Evolutionary conservation across 805 yeast genomes (phyloP).

Genomic region (Starmerella lactis-condensi): DNA sequence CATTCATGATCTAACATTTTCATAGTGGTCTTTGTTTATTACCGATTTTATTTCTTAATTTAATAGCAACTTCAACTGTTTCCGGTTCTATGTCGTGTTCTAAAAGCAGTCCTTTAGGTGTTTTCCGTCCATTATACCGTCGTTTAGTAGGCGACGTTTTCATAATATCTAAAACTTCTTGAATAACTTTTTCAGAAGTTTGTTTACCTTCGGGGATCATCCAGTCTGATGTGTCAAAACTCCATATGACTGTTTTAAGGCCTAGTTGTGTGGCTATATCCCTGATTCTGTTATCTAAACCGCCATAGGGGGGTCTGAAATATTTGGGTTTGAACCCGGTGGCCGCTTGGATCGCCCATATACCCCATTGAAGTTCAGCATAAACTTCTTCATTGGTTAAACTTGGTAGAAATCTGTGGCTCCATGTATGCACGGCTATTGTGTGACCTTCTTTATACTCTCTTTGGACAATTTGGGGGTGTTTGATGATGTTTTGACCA

Average conservation of each 20-base stretch:
- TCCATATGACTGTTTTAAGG: conserved; percentile 78
- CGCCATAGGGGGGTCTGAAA: conserved; percentile 96
- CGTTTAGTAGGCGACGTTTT: not conserved
- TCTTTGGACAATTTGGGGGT: conserved; percentile 51
- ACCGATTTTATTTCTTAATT: conserved; percentile 2
- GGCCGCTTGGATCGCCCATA: conserved; percentile 97
- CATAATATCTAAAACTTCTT: conserved; percentile 43
- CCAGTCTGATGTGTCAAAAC: conserved; percentile 85
- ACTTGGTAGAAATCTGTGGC: conserved; percentile 67
- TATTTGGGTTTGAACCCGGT: conserved; percentile 72
- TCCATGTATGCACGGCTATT: conserved; percentile 82
- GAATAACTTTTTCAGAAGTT: conserved; percentile 34
- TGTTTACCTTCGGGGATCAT: conserved; percentile 37
- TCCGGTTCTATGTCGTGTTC: conserved; percentile 64
- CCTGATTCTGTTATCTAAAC: conserved; percentile 72
- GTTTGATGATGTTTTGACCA: conserved; percentile 61
- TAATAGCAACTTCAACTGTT: conserved; percentile 44
- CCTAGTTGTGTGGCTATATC: conserved; percentile 68
- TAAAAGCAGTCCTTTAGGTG: conserved; percentile 43
- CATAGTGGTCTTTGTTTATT: conserved; percentile 8
- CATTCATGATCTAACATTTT: too few relatives aligned
- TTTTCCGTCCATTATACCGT: conserved; percentile 6
- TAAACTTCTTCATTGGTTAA: conserved; percentile 61
- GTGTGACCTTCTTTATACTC: conserved; percentile 51
- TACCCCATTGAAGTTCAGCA: conserved; percentile 85